These are phyloP conservation scores for Talaromyces ruber DNA, from an alignment of 495 filamentous ascomycete species.

Conservation along the genomic window DNA sequence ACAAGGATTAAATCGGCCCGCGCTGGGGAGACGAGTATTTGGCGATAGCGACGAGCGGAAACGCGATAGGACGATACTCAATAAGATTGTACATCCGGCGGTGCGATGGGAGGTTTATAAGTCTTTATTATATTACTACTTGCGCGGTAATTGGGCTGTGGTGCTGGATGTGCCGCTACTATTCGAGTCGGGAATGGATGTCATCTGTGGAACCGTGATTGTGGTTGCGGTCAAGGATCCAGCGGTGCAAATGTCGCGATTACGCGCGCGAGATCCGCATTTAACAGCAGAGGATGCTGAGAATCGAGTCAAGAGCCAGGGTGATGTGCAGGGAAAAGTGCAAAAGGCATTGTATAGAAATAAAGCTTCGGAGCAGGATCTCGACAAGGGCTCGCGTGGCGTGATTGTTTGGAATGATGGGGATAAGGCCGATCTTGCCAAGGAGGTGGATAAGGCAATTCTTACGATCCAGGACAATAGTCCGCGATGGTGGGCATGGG, in stretches of 20 bases:
- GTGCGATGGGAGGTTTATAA: slow-evolving; percentile 71
- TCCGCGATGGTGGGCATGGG: slow-evolving; percentile 73
- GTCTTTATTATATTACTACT: slow-evolving; percentile 53
- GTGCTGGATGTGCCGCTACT: slow-evolving; percentile 90
- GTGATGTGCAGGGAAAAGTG: slow-evolving; percentile 75
- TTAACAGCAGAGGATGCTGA: slow-evolving; percentile 70
- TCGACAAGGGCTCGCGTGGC: slow-evolving; percentile 35
- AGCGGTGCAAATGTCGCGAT: slow-evolving; percentile 65
- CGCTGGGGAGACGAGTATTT: slow-evolving; percentile 78
- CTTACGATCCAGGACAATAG: slow-evolving; percentile 48
- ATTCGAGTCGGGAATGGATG: slow-evolving; percentile 78
- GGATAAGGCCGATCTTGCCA: slow-evolving; percentile 53
- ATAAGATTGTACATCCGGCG: slow-evolving; percentile 86
- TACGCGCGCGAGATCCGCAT: slow-evolving; percentile 63
- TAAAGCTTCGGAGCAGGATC: slow-evolving; percentile 21
- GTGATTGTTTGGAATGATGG: slow-evolving; percentile 85
- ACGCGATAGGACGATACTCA: slow-evolving; percentile 63
- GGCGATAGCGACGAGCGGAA: slow-evolving; percentile 56
- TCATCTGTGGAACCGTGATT: slow-evolving; percentile 69
- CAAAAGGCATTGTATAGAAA: slow-evolving; percentile 57
- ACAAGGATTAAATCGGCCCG: slow-evolving; percentile 72
- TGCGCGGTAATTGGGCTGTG: slow-evolving; percentile 71
- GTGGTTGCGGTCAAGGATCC: slow-evolving; percentile 76
- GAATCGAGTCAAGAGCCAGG: slow-evolving; percentile 76
- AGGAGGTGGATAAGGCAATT: slow-evolving; percentile 56